These are phyloP conservation scores for Basipetospora chlamydospora DNA, from an alignment of 2,329 filamentous ascomycete genomes.

Conservation along the genomic window DNA sequence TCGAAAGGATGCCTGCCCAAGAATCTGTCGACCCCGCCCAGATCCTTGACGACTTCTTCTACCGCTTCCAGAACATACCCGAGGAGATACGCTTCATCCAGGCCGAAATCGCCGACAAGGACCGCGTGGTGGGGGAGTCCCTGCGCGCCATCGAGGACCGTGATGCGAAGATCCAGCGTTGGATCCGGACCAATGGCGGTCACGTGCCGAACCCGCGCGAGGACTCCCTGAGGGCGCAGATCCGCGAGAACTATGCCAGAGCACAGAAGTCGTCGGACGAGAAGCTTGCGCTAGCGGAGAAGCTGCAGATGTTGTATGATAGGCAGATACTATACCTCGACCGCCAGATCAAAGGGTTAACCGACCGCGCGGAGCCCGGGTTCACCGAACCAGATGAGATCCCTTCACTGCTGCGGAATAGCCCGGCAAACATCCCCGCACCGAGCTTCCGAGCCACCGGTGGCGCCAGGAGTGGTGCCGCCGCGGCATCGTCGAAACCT, in stretches of 20 bases:
- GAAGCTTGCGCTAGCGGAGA: constrained; percentile 56
- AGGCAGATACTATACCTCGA: constrained; percentile 51
- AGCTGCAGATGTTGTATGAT: constrained; percentile 43
- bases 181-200: constrained; percentile 63
- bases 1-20: constrained; percentile 48
- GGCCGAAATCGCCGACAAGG: constrained; percentile 71
- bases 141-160: constrained; percentile 54
- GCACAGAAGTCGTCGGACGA: constrained; percentile 60
- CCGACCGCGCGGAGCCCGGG: constrained; percentile 45
- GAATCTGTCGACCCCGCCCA: constrained; percentile 50
- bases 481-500: too few species aligned
- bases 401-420: constrained; percentile 45
- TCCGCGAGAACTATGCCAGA: constrained; percentile 52
- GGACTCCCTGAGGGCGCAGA: constrained; percentile 48
- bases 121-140: constrained; percentile 55
- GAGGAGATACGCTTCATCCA: constrained; percentile 73
- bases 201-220: constrained; percentile 64
- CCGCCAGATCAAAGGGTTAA: constrained; percentile 44
- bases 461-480: not conserved
- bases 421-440: constrained; percentile 31
- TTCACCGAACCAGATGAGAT: constrained; percentile 49
- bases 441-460: constrained; percentile 23
- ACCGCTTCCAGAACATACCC: constrained; percentile 61
- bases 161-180: constrained; percentile 65
- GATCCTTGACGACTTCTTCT: constrained; percentile 67